These are phyloP conservation scores for Saccharomycopsis guyanensis DNA, from an alignment of 805 yeast species.

Conservation along the genomic window DNA sequence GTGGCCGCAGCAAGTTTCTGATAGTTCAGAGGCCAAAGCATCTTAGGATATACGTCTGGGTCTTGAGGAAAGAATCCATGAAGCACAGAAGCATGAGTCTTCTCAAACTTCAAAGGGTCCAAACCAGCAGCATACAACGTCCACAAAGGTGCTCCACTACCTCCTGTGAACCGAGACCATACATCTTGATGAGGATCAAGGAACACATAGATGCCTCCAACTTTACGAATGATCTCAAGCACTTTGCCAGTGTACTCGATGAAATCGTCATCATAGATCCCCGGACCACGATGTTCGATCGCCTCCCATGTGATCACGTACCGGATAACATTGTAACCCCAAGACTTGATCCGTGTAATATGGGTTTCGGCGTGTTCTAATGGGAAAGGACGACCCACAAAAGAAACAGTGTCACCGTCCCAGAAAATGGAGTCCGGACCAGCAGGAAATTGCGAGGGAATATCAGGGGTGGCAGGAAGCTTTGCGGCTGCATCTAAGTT, in stretches of 20 bases:
- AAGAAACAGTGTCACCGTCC: conserved; percentile 70
- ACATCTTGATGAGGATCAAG: conserved; percentile 92
- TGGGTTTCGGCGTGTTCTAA: conserved; percentile 65
- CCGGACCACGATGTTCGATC: conserved; percentile 83
- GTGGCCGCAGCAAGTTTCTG: conserved; percentile 63
- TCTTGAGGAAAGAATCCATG: conserved; percentile 49
- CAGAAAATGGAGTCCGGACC: conserved; percentile 40
- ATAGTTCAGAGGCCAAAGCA: conserved; percentile 93
- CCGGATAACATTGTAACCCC: conserved; percentile 79
- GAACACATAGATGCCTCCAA: conserved; percentile 73
- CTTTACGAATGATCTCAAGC: conserved; percentile 44
- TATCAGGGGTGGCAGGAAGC: conserved; percentile 52
- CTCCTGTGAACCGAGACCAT: conserved; percentile 86
- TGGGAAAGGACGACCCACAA: conserved; percentile 77
- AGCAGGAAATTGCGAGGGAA: conserved; percentile 32
- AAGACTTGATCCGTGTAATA: conserved; percentile 57
- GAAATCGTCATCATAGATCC: conserved; percentile 67
- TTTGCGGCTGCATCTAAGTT: conserved; percentile 73
- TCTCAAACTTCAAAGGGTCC: conserved; percentile 63
- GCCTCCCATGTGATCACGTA: conserved; percentile 89
- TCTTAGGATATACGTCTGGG: conserved; percentile 48
- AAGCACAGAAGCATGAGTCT: conserved; percentile 71
- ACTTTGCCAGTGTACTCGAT: conserved; percentile 61
- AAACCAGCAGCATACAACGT: conserved; percentile 84
- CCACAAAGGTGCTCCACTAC: conserved; percentile 94